Evolutionary conservation across 2,329 filamentous ascomycete species (phyloP).

Genomic region (Chrysoporthe puriensis): DNA sequence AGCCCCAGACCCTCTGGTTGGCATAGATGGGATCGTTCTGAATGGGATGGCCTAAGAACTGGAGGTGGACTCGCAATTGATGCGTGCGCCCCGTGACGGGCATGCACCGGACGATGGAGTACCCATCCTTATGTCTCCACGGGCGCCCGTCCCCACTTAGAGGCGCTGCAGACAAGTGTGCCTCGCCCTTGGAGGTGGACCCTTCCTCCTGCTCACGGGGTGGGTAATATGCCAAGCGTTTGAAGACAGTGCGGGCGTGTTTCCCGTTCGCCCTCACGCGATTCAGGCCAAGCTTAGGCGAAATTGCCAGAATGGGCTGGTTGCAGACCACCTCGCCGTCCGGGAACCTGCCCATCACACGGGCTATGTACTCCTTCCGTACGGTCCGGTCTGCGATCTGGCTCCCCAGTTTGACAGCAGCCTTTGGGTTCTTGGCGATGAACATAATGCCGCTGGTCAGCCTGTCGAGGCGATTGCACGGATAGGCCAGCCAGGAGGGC

Average conservation of each 20-base stretch:
- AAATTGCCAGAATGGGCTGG: slow-evolving; percentile 91
- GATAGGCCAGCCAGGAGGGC: slow-evolving; percentile 57
- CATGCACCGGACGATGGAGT: slow-evolving; percentile 92
- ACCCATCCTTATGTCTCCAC: slow-evolving; percentile 69
- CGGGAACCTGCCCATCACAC: slow-evolving; percentile 89
- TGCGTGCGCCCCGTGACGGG: slow-evolving; percentile 94
- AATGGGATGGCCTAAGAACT: slow-evolving; percentile 93
- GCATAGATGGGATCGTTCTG: slow-evolving; percentile 98
- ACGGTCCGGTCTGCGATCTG: slow-evolving; percentile 83
- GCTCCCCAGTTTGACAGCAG: slow-evolving; percentile 74
- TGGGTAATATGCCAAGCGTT: slow-evolving; percentile 89
- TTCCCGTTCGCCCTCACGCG: slow-evolving; percentile 94
- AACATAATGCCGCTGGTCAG: slow-evolving; percentile 98
- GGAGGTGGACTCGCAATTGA: slow-evolving; percentile 91
- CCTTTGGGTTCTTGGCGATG: slow-evolving; percentile 81
- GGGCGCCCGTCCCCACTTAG: slow-evolving; percentile 38
- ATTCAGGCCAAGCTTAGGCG: slow-evolving; percentile 92
- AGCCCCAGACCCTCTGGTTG: slow-evolving; percentile 89
- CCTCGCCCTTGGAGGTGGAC: slow-evolving; percentile 31
- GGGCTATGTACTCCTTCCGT: slow-evolving; percentile 91
- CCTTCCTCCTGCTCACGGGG: slow-evolving; percentile 39
- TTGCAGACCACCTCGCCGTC: slow-evolving; percentile 91
- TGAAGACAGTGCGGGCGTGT: slow-evolving; percentile 87
- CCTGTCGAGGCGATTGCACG: slow-evolving; percentile 92
- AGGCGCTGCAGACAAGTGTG: slow-evolving; percentile 24